Conservation (phyloP, 257 asterid genomes). For the Solanum neorickii region DNA sequence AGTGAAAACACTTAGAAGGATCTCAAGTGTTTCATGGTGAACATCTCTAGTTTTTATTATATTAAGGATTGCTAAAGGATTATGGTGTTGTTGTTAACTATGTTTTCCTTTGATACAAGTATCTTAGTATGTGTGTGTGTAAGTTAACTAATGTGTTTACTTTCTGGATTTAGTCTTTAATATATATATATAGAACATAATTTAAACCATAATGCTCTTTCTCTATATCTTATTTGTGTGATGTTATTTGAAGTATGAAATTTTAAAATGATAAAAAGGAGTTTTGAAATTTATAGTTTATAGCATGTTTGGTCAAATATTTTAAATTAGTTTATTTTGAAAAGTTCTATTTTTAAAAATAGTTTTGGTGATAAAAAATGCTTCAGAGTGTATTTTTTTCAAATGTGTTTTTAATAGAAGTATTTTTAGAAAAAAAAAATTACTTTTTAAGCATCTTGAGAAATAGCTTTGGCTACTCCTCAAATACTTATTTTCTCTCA, state of each 20-base stretch:
- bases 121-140: not conserved
- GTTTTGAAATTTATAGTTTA: no score
- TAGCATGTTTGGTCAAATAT: not conserved
- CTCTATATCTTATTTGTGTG: not conserved
- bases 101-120: not conserved
- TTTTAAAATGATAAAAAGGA: no score
- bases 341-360: no score
- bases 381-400: not conserved
- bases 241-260: not conserved
- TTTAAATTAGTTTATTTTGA: no score
- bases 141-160: not conserved
- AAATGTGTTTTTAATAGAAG: no score
- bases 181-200: not conserved
- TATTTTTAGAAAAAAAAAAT: no score
- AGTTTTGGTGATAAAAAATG: no score
- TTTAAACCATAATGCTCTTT: not conserved
- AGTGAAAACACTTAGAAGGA: not conserved
- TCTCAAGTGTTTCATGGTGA: not conserved
- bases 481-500: not conserved
- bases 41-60: not conserved
- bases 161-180: not conserved
- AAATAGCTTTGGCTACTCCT: not conserved
- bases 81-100: not conserved
- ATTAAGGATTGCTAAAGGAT: not conserved
- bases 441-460: not conserved